Evolutionary conservation across 176 grass and related monocot species (phyloP).

Genomic region (Echinochloa phyllopogon): DNA sequence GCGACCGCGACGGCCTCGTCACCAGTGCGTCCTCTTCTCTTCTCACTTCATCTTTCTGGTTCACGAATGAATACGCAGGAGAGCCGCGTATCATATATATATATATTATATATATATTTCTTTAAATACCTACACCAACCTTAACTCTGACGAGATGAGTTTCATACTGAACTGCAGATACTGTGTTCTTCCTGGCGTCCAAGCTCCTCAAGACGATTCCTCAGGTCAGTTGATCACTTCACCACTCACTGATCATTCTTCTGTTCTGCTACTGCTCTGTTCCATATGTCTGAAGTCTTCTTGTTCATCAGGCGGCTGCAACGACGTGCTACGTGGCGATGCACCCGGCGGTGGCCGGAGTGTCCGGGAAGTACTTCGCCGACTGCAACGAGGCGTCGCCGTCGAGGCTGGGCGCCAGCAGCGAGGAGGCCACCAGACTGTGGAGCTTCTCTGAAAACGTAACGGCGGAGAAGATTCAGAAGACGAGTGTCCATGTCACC

Average conservation of each 20-base stretch:
- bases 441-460: constrained; percentile 79
- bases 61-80: not conserved
- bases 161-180: constrained; percentile 51
- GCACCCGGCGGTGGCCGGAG: constrained; percentile 64
- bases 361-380: constrained; percentile 84
- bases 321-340: constrained; percentile 88
- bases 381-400: constrained; percentile 94
- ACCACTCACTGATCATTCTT: not conserved
- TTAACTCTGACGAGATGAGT: not conserved
- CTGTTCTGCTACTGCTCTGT: not conserved
- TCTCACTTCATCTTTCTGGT: no score
- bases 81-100: not conserved
- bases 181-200: constrained; percentile 81
- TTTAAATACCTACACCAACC: no score
- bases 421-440: constrained; percentile 67
- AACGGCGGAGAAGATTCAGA: constrained; percentile 45
- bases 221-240: constrained; percentile 55
- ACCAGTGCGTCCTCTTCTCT: constrained; percentile 52
- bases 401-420: constrained; percentile 60
- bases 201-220: constrained; percentile 95
- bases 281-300: not conserved
- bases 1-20: constrained; percentile 82
- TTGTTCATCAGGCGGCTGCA: constrained; percentile 61
- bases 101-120: not conserved
- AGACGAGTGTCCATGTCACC: not conserved